Conservation (phyloP, 2,329 filamentous ascomycete genomes). For the Pseudogymnoascus sp. region DNA sequence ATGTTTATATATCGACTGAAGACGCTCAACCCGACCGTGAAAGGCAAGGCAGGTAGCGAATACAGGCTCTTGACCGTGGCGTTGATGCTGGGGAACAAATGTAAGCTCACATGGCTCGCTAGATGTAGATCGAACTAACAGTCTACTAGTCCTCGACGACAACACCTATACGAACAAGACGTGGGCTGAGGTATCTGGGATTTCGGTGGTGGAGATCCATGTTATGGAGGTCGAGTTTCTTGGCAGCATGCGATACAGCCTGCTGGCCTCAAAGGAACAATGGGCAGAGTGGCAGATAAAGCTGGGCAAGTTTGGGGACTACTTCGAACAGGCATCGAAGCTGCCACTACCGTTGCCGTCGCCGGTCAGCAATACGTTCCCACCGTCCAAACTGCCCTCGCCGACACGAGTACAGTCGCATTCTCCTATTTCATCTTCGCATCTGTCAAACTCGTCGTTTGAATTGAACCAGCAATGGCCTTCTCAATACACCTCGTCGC, state of each 20-base stretch:
- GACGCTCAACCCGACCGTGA: conserved; percentile 78
- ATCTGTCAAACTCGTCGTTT: conserved; percentile 30
- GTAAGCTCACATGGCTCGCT: conserved; percentile 37
- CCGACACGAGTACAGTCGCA: conserved; percentile 36
- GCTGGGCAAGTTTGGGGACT: conserved; percentile 73
- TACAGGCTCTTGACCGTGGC: conserved; percentile 89
- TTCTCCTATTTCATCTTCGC: conserved; percentile 30
- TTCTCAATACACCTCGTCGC: conserved; percentile 31
- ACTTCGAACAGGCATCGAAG: conserved; percentile 32
- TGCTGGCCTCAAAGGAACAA: conserved; percentile 76
- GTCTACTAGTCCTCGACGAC: conserved; percentile 69
- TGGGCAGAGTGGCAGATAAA: conserved; percentile 85
- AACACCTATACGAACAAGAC: conserved; percentile 99
- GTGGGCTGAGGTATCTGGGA: conserved; percentile 95
- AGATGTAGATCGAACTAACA: conserved; percentile 16
- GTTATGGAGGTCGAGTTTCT: conserved; percentile 99
- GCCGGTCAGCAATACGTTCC: conserved; percentile 39
- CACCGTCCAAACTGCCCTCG: conserved; percentile 41
- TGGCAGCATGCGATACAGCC: conserved; percentile 93
- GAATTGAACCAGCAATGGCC: conserved; percentile 26
- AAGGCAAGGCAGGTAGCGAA: conserved; percentile 87
- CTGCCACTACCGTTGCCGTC: conserved; percentile 20
- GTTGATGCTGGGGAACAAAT: conserved; percentile 97
- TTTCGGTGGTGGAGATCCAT: conserved; percentile 89
- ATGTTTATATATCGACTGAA: conserved; percentile 92